Base-by-base conservation (phyloP, 257 asterid species). In the Haberlea rhodopensis region DNA sequence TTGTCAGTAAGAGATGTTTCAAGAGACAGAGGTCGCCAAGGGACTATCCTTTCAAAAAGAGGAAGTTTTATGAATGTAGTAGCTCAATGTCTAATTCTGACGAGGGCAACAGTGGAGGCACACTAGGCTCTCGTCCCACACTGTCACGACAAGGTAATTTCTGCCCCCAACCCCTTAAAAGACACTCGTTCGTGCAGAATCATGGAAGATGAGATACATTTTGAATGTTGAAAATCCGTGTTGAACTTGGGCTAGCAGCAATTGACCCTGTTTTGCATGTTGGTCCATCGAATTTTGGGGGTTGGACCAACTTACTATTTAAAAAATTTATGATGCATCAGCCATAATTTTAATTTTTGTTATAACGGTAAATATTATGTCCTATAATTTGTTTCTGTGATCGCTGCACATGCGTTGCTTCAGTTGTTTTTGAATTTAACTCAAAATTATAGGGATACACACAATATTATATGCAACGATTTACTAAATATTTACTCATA, bases 21-120 rank as follows among this genome's bases (percentile, higher is more conserved):
- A 89, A 90, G 81, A 76, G 81, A 57, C 87, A 75, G 56, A 85
- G 96, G 69, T 83, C 97, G 63, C 78, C 79, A 68, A 84, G 88
- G 76, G 96, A 87, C 66, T 90, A 79, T 66, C 99, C 99, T 63
- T 80, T 94, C 80, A 94, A 94, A 73, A 94, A 94, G 78, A 83
- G 97, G 84, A 90, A 83, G 82, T 69, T 86, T 52, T 87, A 81
- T 57, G 86, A 74, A 51, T 81, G 75, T 66, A n/a, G n/a, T n/a
- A 70, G 81, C 73, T 78, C 85, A 1, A 62, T 54, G 40, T 80
- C 83, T 58, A 80, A 82, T 76, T 79, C 83, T 0, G 89, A 83
- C 18, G 82, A 79, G 66, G 85, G 80, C 65, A 66, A 66, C 62
- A 74, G 83, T 59, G 83, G 76, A 63, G 82, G 70, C 63, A 79